Conservation (phyloP, 345 rosid species). For the Adansonia digitata region DNA sequence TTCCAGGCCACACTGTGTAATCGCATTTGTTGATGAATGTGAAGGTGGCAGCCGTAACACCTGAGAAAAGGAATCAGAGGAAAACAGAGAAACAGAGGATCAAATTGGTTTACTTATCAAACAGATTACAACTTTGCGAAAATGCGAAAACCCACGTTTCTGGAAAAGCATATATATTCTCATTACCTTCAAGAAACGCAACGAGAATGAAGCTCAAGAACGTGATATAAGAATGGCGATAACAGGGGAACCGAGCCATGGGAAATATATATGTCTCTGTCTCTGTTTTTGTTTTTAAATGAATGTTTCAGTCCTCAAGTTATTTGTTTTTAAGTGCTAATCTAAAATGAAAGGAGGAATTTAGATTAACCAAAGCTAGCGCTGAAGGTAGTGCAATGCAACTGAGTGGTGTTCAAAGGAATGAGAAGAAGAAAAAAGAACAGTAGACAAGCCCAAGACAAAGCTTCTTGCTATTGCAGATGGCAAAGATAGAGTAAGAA, state of each 20-base stretch:
- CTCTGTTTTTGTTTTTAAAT: constrained; percentile 4
- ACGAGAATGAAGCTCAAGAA: constrained; percentile 12
- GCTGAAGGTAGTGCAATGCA: too few relatives aligned
- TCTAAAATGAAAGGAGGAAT: not conserved
- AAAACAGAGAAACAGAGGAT: too few relatives aligned
- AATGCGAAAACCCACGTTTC: not conserved
- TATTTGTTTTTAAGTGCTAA: not conserved
- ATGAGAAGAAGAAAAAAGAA: not conserved
- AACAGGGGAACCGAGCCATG: constrained; percentile 18
- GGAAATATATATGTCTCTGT: not conserved
- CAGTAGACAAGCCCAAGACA: not conserved
- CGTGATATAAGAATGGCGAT: not conserved
- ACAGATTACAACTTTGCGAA: not conserved
- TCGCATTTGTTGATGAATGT: not conserved
- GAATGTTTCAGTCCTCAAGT: not conserved
- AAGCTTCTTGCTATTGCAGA: not conserved
- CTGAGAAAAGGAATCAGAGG: too few relatives aligned
- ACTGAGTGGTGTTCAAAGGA: not conserved
- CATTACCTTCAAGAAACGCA: constrained; percentile 30
- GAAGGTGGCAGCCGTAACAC: not conserved
- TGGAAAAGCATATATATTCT: not conserved
- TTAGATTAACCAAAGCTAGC: not conserved
- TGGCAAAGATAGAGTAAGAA: too few relatives aligned
- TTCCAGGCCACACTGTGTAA: not conserved
- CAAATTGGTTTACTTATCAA: too few relatives aligned